A percentile compares a stretch with the other conserved stretches of the same genome.
Evolutionary conservation across 2,329 filamentous ascomycete species (phyloP).

Genomic region (Pseudocercospora fuligena): DNA sequence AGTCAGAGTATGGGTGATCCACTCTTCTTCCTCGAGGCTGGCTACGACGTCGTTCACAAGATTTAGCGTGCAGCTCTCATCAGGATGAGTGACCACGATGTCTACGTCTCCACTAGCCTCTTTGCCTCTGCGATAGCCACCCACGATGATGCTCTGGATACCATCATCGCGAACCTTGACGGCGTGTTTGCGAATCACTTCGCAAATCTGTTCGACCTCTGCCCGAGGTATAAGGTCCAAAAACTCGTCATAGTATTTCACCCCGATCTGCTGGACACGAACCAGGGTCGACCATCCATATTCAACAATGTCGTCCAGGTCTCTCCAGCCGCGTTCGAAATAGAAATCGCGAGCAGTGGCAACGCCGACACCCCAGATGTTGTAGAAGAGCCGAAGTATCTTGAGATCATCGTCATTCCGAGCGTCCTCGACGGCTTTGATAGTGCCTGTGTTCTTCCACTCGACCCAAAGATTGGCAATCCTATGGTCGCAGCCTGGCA

Average conservation of each 20-base stretch:
- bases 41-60: constrained; percentile 74
- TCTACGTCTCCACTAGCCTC: constrained; percentile 79
- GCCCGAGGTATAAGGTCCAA: constrained; percentile 68
- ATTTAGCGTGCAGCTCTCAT: constrained; percentile 69
- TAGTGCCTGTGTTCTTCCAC: constrained; percentile 63
- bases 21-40: constrained; percentile 68
- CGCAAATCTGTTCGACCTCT: constrained; percentile 74
- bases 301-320: constrained; percentile 85
- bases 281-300: constrained; percentile 76
- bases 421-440: constrained; percentile 68
- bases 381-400: constrained; percentile 72
- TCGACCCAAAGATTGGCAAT: constrained; percentile 78
- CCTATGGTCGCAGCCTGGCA: constrained; percentile 83
- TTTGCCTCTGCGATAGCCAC: constrained; percentile 83
- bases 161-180: constrained; percentile 60
- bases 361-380: constrained; percentile 91
- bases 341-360: constrained; percentile 83
- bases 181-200: constrained; percentile 69
- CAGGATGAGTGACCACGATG: constrained; percentile 78
- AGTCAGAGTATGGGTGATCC: constrained; percentile 81
- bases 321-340: constrained; percentile 73
- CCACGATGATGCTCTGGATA: constrained; percentile 70
- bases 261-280: constrained; percentile 86
- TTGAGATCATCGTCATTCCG: constrained; percentile 67
- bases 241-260: constrained; percentile 94